Evolutionary conservation across 441 rosid species (phyloP).

Genomic region (Lepidium campestre): DNA sequence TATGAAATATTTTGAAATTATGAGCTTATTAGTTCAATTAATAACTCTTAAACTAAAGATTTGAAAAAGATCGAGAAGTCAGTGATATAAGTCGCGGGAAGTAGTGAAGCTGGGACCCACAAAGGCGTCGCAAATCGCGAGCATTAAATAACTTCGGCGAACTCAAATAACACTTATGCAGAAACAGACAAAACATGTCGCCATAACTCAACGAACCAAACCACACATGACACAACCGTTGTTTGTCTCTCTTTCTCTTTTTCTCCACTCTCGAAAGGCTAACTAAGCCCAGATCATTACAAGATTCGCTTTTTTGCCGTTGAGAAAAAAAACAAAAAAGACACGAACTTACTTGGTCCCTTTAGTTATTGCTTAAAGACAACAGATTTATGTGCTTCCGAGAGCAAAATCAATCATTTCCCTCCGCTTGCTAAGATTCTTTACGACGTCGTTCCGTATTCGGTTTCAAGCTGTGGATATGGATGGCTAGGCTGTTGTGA

Average conservation of each 20-base stretch:
- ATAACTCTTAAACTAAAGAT: no score
- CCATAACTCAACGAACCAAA: conserved; percentile 25
- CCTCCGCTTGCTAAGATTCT: conserved; percentile 3
- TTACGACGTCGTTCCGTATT: conserved; percentile 15
- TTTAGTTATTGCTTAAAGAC: conserved; percentile 15
- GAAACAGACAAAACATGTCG: conserved; percentile 30
- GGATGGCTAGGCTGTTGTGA: conserved; percentile 3
- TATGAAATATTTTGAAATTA: no score
- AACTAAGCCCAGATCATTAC: conserved; percentile 2
- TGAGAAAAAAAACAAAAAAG: background rate
- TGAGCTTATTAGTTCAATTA: no score
- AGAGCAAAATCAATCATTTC: background rate
- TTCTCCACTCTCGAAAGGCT: conserved; percentile 5
- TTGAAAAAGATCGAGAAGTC: background rate
- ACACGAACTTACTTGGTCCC: conserved; percentile 6
- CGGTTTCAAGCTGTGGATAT: conserved; percentile 17
- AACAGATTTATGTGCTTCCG: background rate
- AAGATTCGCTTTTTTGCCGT: background rate
- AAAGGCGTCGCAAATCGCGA: conserved; percentile 16
- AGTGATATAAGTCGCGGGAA: conserved; percentile 18
- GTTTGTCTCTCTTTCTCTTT: background rate
- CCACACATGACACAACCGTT: conserved; percentile 19
- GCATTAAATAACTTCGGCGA: conserved; percentile 19
- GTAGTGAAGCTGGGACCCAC: conserved; percentile 22
- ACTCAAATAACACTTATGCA: conserved; percentile 4